Evolutionary conservation across 495 filamentous ascomycete species (phyloP).

Genomic region (Astrothelium macrocarpum): DNA sequence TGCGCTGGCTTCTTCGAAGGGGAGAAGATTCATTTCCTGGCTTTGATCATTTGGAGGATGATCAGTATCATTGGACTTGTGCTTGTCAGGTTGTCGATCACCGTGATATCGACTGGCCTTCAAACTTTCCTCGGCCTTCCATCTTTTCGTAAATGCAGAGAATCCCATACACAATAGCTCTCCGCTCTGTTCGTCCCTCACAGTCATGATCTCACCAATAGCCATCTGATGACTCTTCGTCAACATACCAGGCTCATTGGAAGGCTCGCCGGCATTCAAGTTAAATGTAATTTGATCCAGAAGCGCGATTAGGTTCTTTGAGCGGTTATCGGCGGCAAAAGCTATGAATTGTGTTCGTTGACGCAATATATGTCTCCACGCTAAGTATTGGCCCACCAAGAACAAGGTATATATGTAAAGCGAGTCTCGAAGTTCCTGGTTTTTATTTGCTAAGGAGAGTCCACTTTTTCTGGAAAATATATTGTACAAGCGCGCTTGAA

Average conservation of each 20-base stretch:
- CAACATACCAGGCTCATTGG: not conserved
- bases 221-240: not conserved
- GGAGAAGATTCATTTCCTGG: not conserved
- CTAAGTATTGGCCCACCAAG: not conserved
- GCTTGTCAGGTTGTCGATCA: not conserved
- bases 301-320: not conserved
- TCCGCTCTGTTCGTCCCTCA: not conserved
- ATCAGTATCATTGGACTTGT: not conserved
- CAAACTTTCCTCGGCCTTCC: not conserved
- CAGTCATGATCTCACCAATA: not conserved
- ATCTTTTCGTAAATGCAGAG: not conserved
- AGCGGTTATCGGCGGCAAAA: not conserved
- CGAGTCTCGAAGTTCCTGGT: not conserved
- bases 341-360: not conserved
- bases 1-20: not conserved
- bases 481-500: not conserved
- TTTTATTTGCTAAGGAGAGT: not conserved
- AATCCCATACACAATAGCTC: not conserved
- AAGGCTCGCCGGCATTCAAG: not conserved
- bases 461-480: not conserved
- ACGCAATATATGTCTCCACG: not conserved
- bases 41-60: too few relatives aligned
- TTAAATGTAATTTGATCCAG: not conserved
- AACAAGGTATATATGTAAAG: not conserved
- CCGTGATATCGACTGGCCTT: not conserved